Base-by-base conservation (phyloP, 495 filamentous ascomycete species). In the Penicillium herquei region DNA sequence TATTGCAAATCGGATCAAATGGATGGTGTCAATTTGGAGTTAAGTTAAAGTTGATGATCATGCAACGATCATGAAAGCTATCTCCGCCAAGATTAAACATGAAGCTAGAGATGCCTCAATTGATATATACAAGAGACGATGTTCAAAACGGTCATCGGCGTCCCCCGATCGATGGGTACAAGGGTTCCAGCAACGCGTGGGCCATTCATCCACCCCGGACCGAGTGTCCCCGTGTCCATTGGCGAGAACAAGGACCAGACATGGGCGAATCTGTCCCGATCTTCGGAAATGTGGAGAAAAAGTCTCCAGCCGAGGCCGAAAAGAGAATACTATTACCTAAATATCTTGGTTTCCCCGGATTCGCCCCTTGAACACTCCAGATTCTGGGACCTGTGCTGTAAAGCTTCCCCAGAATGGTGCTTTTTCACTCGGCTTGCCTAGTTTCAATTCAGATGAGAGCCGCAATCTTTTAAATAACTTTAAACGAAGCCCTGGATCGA, bases 341-440 rank as follows among this genome's bases (percentile, higher is more conserved):
- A 44, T 7, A 4, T 52, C 21, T 43, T 66, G 65, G 59, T 63
- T 54, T 71, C 86, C 55, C 78, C 72, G 58, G 84, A 87, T 75
- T 86, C 82, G n/a, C 83, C 74, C 54, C 79, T 84, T 21, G 57
- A 11, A 8, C n/a, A 47, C 12, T 35, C 10, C 12, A 49, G 10
- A 14, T 26, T 17, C 43, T 48, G 41, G 34, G 42, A 32, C 30
- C 17, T 17, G 13, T 32, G 43, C 17, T 12, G 26, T 21, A 9
- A 32, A 62, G 84, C 30, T 82, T 77, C 57, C 81, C 79, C 52
- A 31, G 26, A 14, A 42, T 31, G 18, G 34, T 13, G 21, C 21
- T 21, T 13, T 14, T 47, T 51, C 21, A 30, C 9, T 44, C 41
- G n/a, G 41, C 5, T 14, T 16, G 31, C 31, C 39, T 47, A 10